These are phyloP conservation scores for Claviceps pazoutovae DNA, from an alignment of 2,329 filamentous ascomycete species.

Conservation along the genomic window DNA sequence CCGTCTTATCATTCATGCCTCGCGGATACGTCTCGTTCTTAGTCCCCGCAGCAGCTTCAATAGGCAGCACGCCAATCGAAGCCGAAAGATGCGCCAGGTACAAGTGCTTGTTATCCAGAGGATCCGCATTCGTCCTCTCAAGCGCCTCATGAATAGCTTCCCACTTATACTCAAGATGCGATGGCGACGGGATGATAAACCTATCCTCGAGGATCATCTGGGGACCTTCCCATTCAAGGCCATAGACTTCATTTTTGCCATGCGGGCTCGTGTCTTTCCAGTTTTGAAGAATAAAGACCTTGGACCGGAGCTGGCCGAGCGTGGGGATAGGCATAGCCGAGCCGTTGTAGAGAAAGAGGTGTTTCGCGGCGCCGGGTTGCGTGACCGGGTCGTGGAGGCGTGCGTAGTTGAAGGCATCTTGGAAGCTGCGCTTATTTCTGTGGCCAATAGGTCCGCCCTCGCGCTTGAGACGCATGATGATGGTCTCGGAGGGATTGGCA, in stretches of 20 bases:
- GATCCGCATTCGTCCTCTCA: constrained; percentile 19
- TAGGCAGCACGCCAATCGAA: constrained; percentile 32
- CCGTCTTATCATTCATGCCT: constrained; percentile 38
- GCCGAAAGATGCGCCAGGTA: constrained; percentile 35
- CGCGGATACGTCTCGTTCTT: constrained; percentile 21
- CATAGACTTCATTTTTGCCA: constrained; percentile 18
- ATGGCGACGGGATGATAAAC: constrained; percentile 29
- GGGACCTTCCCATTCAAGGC: constrained; percentile 29
- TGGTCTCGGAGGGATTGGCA: constrained; percentile 28
- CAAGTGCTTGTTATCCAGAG: constrained; percentile 22
- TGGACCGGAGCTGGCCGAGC: constrained; percentile 30
- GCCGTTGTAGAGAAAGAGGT: constrained; percentile 22
- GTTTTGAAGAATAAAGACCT: constrained; percentile 34
- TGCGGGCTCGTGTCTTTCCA: constrained; percentile 17
- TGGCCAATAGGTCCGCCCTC: constrained; percentile 25
- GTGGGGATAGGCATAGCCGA: constrained; percentile 23
- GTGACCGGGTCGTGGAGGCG: constrained; percentile 21
- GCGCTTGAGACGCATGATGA: constrained; percentile 37
- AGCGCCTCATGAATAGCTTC: constrained; percentile 27
- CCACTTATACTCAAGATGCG: constrained; percentile 33
- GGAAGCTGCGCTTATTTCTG: constrained; percentile 26
- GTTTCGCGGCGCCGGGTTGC: constrained; percentile 18
- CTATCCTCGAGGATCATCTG: constrained; percentile 33
- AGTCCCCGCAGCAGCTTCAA: constrained; percentile 35
- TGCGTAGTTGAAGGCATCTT: constrained; percentile 30